Evolutionary conservation across 1,139 yeast species (phyloP).

Genomic region (Taphrina sp.): DNA sequence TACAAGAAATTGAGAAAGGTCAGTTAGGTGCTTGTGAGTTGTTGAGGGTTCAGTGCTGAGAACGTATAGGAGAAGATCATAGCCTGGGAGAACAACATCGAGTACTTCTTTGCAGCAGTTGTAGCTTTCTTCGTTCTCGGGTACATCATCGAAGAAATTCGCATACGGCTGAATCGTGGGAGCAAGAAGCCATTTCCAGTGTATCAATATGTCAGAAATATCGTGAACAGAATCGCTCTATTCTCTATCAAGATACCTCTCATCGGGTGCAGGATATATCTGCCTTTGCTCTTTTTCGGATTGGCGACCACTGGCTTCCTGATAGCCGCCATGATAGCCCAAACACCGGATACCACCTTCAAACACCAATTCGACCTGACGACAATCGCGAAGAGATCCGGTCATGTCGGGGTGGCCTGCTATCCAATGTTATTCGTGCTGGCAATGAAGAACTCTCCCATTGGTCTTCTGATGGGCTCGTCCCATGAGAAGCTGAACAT

Average conservation of each 20-base stretch:
- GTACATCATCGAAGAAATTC: conserved; percentile 1
- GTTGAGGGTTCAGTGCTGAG: too few relatives aligned
- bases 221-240: conserved; percentile 1
- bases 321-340: not conserved
- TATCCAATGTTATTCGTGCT: conserved; percentile 57
- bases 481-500: conserved; percentile 58
- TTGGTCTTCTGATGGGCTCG: conserved; percentile 67
- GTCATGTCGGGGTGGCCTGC: conserved; percentile 47
- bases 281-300: conserved; percentile 5
- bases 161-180: not conserved
- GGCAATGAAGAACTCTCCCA: conserved; percentile 66
- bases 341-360: not conserved
- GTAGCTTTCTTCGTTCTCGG: conserved; percentile 5
- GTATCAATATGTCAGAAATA: not conserved
- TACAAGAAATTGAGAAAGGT: too few relatives aligned
- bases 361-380: not conserved
- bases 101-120: conserved; percentile 21
- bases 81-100: conserved; percentile 8
- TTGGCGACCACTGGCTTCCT: not conserved
- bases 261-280: not conserved
- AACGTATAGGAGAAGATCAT: too few relatives aligned
- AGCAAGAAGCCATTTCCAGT: not conserved
- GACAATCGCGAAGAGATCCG: not conserved
- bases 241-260: conserved; percentile 12
- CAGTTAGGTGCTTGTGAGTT: too few relatives aligned